Evolutionary conservation across 495 filamentous ascomycete species (phyloP).

Genomic region (Glonium stellatum): DNA sequence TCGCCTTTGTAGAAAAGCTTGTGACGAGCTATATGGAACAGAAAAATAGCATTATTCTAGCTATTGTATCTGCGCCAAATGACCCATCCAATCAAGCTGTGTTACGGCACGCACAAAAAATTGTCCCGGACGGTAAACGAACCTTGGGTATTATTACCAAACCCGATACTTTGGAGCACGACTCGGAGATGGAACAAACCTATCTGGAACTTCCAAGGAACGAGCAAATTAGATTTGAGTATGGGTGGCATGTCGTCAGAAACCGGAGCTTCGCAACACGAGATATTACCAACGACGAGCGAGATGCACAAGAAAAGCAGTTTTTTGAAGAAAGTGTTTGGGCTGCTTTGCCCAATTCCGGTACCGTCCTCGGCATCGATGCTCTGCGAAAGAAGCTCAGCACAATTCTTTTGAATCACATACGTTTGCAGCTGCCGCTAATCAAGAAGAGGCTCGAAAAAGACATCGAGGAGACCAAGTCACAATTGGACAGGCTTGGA

Average conservation of each 20-base stretch:
- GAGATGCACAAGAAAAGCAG: slow-evolving; percentile 7
- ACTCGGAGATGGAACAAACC: slow-evolving; percentile 24
- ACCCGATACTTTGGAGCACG: slow-evolving; percentile 37
- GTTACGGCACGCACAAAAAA: slow-evolving; percentile 37
- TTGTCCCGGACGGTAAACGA: slow-evolving; percentile 40
- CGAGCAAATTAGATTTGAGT: slow-evolving; percentile 7
- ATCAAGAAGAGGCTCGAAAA: slow-evolving; percentile 1
- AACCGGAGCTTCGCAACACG: slow-evolving; percentile 8
- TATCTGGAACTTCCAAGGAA: slow-evolving; percentile 16
- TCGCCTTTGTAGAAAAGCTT: slow-evolving; percentile 2
- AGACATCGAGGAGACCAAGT: neutral
- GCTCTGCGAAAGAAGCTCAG: slow-evolving; percentile 8
- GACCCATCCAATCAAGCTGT: slow-evolving; percentile 48
- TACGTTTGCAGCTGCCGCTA: slow-evolving; percentile 2
- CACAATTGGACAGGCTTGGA: slow-evolving; percentile 5
- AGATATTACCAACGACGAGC: slow-evolving; percentile 7
- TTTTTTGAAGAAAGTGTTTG: slow-evolving; percentile 15
- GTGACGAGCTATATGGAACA: slow-evolving; percentile 16
- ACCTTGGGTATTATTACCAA: slow-evolving; percentile 52
- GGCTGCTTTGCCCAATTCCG: neutral
- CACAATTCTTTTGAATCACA: slow-evolving; percentile 15
- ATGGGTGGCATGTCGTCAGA: slow-evolving; percentile 19
- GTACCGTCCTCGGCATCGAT: slow-evolving; percentile 8
- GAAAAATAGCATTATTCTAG: slow-evolving; percentile 54
- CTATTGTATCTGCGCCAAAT: slow-evolving; percentile 50